These are phyloP conservation scores for Colletotrichum salicis DNA, from an alignment of 2,329 filamentous ascomycete genomes.

Conservation along the genomic window DNA sequence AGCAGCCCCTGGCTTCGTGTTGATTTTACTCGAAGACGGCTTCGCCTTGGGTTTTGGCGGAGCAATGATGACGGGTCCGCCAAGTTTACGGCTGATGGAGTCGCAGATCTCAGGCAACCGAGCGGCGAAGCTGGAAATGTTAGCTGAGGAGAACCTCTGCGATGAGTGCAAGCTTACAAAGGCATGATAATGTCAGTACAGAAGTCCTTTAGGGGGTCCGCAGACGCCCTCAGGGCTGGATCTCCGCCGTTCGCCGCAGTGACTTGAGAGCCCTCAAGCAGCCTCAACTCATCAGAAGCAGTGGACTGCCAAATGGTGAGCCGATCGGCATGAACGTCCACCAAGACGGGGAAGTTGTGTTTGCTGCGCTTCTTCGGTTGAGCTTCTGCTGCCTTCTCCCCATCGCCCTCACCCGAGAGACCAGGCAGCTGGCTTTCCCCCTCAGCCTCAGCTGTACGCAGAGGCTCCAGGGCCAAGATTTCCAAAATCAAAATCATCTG, in stretches of 20 bases:
- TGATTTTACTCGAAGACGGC: conserved; percentile 52
- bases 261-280: conserved; percentile 61
- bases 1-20: conserved; percentile 62
- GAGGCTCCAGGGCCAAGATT: conserved; percentile 74
- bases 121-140: conserved; percentile 69
- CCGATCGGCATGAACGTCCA: conserved; percentile 81
- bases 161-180: conserved; percentile 64
- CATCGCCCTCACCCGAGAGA: conserved; percentile 50
- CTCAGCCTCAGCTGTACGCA: conserved; percentile 52
- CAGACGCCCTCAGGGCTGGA: conserved; percentile 53
- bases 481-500: conserved; percentile 85
- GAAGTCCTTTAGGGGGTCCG: conserved; percentile 78
- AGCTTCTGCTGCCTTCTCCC: conserved; percentile 44
- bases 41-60: conserved; percentile 63
- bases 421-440: conserved; percentile 60
- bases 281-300: conserved; percentile 66
- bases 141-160: conserved; percentile 41
- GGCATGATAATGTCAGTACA: conserved; percentile 84
- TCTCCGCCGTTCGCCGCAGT: conserved; percentile 46
- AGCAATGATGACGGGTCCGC: conserved; percentile 73
- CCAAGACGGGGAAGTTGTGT: conserved; percentile 71
- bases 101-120: conserved; percentile 78
- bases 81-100: conserved; percentile 78
- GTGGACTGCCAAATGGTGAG: conserved; percentile 88
- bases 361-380: conserved; percentile 67